A percentile compares a stretch with the other conserved stretches of the same genome.
Evolutionary conservation across 768 basidiomycete genomes (phyloP).

Genomic region (Termitomyces bulborhizus): DNA sequence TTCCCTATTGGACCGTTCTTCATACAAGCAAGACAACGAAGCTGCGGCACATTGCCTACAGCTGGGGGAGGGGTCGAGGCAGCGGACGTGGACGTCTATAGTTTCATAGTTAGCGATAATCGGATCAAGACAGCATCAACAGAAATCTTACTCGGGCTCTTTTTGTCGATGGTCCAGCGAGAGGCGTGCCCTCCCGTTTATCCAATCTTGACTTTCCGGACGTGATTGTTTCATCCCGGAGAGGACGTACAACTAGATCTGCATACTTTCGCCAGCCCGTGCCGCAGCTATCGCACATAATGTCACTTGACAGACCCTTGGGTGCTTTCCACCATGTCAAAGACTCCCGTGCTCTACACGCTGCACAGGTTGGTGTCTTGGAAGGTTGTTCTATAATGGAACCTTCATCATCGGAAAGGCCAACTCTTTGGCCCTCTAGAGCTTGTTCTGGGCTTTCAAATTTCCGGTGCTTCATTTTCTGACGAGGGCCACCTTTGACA

Average conservation of each 20-base stretch:
- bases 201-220: conserved; percentile 46
- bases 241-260: conserved; percentile 70
- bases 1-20: conserved; percentile 70
- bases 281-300: conserved; percentile 84
- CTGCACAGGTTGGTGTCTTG: conserved; percentile 65
- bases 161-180: conserved; percentile 38
- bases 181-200: conserved; percentile 61
- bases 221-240: conserved; percentile 59
- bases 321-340: conserved; percentile 90
- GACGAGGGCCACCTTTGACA: conserved; percentile 29
- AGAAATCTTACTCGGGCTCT: conserved; percentile 35
- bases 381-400: conserved; percentile 59
- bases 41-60: conserved; percentile 45
- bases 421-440: conserved; percentile 39
- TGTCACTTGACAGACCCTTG: conserved; percentile 67
- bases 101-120: neutral
- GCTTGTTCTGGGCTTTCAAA: conserved; percentile 34
- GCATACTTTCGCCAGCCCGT: conserved; percentile 92
- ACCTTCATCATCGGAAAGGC: conserved; percentile 65
- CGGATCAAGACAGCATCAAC: neutral
- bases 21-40: conserved; percentile 71
- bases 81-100: conserved; percentile 41
- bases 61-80: conserved; percentile 65
- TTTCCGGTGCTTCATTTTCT: conserved; percentile 28
- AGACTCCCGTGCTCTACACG: conserved; percentile 79